Evolutionary conservation across 345 rosid species (phyloP).

Genomic region (Garcia nutans): DNA sequence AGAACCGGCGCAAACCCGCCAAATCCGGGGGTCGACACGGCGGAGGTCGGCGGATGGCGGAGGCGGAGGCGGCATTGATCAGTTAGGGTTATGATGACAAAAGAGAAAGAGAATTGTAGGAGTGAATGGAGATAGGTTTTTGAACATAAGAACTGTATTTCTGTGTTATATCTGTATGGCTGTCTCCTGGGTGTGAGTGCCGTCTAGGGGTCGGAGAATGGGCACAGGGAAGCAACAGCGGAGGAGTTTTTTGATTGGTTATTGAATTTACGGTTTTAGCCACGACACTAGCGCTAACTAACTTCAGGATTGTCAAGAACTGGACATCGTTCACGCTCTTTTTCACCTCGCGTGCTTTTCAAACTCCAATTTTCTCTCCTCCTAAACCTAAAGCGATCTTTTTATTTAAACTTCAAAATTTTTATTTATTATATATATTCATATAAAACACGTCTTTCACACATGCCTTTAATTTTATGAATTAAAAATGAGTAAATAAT

Average conservation of each 20-base stretch:
- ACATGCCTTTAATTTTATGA: no score
- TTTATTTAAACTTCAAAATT: no score
- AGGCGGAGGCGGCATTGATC: not conserved
- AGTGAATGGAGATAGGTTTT: slow-evolving; percentile 3
- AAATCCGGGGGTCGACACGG: slow-evolving; percentile 55
- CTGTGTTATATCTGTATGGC: not conserved
- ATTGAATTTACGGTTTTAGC: not conserved
- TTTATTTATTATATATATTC: no score
- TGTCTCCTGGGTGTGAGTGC: slow-evolving; percentile 18
- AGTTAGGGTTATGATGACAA: slow-evolving; percentile 4
- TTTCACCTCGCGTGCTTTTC: not conserved
- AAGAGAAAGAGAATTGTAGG: not conserved
- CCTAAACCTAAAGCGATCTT: no score
- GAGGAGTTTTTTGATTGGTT: slow-evolving; percentile 11
- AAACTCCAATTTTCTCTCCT: not conserved
- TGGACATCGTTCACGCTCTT: not conserved
- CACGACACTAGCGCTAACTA: slow-evolving; percentile 10
- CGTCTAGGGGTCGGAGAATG: slow-evolving; percentile 34
- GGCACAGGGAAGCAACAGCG: slow-evolving; percentile 16
- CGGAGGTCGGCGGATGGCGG: slow-evolving; percentile 27
- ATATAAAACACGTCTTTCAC: no score
- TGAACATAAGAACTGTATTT: not conserved
- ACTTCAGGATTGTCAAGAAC: not conserved
- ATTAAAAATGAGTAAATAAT: no score
- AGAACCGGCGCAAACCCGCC: slow-evolving; percentile 84